These are phyloP conservation scores for Podaxis sp. DNA, from an alignment of 768 basidiomycete species.

Conservation along the genomic window DNA sequence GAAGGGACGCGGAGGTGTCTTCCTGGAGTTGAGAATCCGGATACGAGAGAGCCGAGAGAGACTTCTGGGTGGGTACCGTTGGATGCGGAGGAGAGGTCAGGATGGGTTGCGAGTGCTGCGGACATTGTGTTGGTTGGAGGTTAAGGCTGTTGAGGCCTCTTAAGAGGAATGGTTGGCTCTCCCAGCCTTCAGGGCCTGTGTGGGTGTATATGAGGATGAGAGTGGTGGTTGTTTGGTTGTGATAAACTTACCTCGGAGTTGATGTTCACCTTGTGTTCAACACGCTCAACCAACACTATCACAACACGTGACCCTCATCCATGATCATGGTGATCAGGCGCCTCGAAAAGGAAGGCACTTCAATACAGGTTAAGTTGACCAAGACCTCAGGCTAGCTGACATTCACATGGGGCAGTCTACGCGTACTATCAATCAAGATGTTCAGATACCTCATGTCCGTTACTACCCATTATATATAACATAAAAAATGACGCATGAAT, in stretches of 20 bases:
- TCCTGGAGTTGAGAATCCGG: constrained; percentile 54
- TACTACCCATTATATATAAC: background rate
- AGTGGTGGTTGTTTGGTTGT: background rate
- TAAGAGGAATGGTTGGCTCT: background rate
- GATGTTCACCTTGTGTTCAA: background rate
- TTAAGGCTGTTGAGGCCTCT: background rate
- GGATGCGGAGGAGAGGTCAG: constrained; percentile 4
- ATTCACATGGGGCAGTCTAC: background rate
- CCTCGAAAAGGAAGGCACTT: background rate
- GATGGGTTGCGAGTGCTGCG: constrained; percentile 6
- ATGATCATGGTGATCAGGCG: background rate
- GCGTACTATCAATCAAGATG: background rate
- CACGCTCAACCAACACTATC: background rate
- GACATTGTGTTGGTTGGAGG: constrained; percentile 2
- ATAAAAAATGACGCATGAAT: background rate
- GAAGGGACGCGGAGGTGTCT: constrained; percentile 46
- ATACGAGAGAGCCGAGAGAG: constrained; percentile 56
- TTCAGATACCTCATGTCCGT: background rate
- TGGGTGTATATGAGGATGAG: background rate
- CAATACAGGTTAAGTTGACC: background rate
- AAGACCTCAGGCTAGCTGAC: background rate
- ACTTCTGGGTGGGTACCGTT: constrained; percentile 50
- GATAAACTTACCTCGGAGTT: background rate
- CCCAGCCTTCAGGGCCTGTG: background rate
- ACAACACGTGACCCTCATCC: background rate